These are phyloP conservation scores for Clavispora phyllophila DNA, from an alignment of 805 yeast species.

Conservation along the genomic window DNA sequence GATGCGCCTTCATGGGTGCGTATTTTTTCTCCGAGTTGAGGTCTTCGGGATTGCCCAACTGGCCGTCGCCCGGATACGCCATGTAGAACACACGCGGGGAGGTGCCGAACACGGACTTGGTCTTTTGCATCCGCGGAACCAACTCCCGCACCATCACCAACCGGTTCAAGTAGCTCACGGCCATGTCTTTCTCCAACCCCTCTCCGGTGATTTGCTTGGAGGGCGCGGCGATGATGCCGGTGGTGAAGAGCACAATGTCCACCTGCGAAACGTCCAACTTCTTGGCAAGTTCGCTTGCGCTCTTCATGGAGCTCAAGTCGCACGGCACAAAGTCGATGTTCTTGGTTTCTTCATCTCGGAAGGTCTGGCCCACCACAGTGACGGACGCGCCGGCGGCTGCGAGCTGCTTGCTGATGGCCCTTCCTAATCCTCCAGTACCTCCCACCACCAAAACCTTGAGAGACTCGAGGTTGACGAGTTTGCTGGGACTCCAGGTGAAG, in stretches of 20 bases:
- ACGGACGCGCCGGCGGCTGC: constrained; percentile 25
- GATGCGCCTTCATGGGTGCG: constrained; percentile 24
- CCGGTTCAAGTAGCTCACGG: constrained; percentile 34
- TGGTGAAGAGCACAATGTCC: constrained; percentile 31
- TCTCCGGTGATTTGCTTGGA: constrained; percentile 28
- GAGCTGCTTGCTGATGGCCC: constrained; percentile 22
- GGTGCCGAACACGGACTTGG: background rate
- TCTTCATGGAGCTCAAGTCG: constrained; percentile 27
- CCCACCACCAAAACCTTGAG: constrained; percentile 27
- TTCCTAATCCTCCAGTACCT: constrained; percentile 39
- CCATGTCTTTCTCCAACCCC: constrained; percentile 34
- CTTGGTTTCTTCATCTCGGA: constrained; percentile 20
- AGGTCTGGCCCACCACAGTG: constrained; percentile 24
- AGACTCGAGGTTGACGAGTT: background rate
- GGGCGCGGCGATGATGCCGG: constrained; percentile 35
- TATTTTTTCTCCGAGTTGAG: constrained; percentile 29
- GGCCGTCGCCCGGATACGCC: constrained; percentile 34
- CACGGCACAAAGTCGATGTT: constrained; percentile 19
- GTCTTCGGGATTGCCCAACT: constrained; percentile 29
- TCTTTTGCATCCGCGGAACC: constrained; percentile 16
- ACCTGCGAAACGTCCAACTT: constrained; percentile 1
- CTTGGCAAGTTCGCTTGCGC: constrained; percentile 18
- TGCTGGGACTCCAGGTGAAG: constrained; percentile 1
- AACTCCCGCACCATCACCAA: constrained; percentile 23
- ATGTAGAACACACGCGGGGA: constrained; percentile 31